A percentile compares a stretch with the other conserved stretches of the same genome.
phyloP scores from a whole-genome alignment of 768 basidiomycete species.

The Tulasnella sp. region DNA sequence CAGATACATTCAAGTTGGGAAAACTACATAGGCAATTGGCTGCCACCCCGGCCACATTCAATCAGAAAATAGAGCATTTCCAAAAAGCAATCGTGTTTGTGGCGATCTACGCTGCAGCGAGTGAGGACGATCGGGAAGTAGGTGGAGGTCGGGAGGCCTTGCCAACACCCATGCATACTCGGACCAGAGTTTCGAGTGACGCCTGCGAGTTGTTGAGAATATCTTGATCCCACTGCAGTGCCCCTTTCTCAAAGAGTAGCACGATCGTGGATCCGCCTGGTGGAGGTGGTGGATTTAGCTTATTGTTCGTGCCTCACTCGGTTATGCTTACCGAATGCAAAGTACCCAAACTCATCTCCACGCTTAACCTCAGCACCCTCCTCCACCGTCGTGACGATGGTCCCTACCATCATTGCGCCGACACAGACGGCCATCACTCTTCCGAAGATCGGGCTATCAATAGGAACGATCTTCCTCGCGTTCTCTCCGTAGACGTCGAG shows the following conservation, averaged over 20 bases:
- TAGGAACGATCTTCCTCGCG: conserved; percentile 81
- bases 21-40: too few relatives aligned
- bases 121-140: neutral
- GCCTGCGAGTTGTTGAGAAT: conserved; percentile 72
- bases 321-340: conserved; percentile 70
- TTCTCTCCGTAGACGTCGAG: conserved; percentile 95
- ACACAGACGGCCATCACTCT: conserved; percentile 85
- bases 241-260: conserved; percentile 74
- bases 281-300: neutral
- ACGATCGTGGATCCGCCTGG: conserved; percentile 89
- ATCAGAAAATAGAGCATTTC: too few relatives aligned
- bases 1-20: too few relatives aligned
- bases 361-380: conserved; percentile 72
- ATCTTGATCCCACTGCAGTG: conserved; percentile 86
- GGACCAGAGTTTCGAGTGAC: conserved; percentile 80
- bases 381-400: conserved; percentile 75
- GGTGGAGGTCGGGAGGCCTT: conserved; percentile 1
- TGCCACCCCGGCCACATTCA: too few relatives aligned
- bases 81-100: too few relatives aligned
- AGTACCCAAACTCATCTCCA: conserved; percentile 88
- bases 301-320: neutral
- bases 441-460: conserved; percentile 82
- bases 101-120: too few relatives aligned
- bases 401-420: conserved; percentile 93
- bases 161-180: conserved; percentile 82